A percentile compares a stretch with the other conserved stretches of the same genome.
phyloP scores from a whole-genome alignment of 768 basidiomycete genomes.

The Collybia sordida region DNA sequence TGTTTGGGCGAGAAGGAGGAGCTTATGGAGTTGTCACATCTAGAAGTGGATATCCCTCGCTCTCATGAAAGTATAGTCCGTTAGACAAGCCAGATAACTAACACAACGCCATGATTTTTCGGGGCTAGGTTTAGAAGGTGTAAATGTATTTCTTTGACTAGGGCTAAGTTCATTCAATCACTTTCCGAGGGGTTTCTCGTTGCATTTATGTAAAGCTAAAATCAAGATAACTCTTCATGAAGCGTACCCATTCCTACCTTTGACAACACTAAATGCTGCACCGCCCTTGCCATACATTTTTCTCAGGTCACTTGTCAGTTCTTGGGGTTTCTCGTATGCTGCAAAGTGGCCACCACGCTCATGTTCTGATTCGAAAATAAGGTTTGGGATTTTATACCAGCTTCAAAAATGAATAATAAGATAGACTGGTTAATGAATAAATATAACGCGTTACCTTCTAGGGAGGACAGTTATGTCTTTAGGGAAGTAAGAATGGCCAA shows the following conservation, averaged over 20 bases:
- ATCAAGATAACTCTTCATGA: neutral
- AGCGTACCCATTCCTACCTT: slow-evolving; percentile 30
- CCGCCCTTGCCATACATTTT: slow-evolving; percentile 45
- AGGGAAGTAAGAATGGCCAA: slow-evolving; percentile 49
- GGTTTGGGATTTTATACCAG: slow-evolving; percentile 15
- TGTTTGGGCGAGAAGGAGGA: slow-evolving; percentile 54
- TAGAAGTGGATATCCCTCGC: slow-evolving; percentile 35
- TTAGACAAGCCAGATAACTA: too few species aligned
- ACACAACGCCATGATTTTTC: too few species aligned
- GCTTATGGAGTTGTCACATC: slow-evolving; percentile 48
- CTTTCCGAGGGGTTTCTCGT: too few species aligned
- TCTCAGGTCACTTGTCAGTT: slow-evolving; percentile 38
- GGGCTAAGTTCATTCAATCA: too few species aligned
- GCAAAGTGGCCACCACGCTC: slow-evolving; percentile 47
- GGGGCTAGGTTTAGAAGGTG: too few species aligned
- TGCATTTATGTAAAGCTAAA: too few species aligned
- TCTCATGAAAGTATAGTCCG: too few species aligned
- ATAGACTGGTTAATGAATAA: neutral
- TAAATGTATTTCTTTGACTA: too few species aligned
- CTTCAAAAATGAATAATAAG: slow-evolving; percentile 3
- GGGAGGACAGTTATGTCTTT: slow-evolving; percentile 32
- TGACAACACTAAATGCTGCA: slow-evolving; percentile 35
- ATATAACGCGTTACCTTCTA: slow-evolving; percentile 16
- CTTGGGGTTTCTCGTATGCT: slow-evolving; percentile 37
- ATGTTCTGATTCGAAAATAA: slow-evolving; percentile 31